A percentile compares a stretch with the other conserved stretches of the same genome.
phyloP scores from a whole-genome alignment of 78 protist genomes.

The Planoprotostelium fungivorum region DNA sequence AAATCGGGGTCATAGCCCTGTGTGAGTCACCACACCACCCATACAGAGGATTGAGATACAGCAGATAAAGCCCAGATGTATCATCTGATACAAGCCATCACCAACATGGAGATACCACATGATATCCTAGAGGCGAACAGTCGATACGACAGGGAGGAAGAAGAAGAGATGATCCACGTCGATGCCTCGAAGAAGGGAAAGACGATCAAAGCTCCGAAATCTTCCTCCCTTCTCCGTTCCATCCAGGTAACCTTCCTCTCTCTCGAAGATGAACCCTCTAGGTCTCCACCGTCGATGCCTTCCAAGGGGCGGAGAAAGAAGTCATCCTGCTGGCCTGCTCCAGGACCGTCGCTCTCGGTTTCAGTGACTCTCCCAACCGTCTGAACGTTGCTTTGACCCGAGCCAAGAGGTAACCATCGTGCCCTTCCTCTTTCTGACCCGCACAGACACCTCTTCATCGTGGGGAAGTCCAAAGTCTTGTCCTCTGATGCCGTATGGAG shows the following conservation, averaged over 20 bases:
- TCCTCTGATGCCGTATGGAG: slow-evolving; percentile 11
- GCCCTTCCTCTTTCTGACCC: neutral
- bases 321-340: slow-evolving; percentile 55
- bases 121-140: neutral
- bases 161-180: neutral
- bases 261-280: no score
- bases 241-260: neutral
- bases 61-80: slow-evolving; percentile 32
- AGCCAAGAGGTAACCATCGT: slow-evolving; percentile 57
- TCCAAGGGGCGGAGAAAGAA: slow-evolving; percentile 87
- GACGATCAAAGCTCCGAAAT: neutral
- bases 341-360: slow-evolving; percentile 38
- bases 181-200: neutral
- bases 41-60: neutral
- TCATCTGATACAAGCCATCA: neutral
- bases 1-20: slow-evolving; percentile 69
- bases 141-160: neutral
- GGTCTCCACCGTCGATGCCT: slow-evolving; percentile 77
- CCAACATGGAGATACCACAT: neutral
- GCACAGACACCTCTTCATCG: slow-evolving; percentile 46
- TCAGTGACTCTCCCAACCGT: slow-evolving; percentile 67
- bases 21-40: slow-evolving; percentile 18
- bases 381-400: slow-evolving; percentile 87
- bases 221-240: neutral
- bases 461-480: slow-evolving; percentile 36